Evolutionary conservation across 164 flowering plant species (phyloP).

Genomic region (Pachysandra terminalis): DNA sequence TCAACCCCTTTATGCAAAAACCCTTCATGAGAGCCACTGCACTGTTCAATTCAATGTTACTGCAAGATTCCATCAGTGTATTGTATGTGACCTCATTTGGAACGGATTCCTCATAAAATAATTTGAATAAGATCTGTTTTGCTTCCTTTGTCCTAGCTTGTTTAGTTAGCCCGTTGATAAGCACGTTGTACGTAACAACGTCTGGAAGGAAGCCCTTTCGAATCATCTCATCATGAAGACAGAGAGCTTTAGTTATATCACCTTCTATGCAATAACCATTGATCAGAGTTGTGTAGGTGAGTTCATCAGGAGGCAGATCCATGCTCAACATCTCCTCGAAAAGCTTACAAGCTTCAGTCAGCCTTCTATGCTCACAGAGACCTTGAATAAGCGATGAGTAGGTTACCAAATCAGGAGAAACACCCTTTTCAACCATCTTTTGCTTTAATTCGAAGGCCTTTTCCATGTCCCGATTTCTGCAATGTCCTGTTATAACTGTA

Average conservation of each 20-base stretch:
- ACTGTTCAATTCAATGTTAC: constrained; percentile 43
- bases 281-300: constrained; percentile 72
- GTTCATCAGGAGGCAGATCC: constrained; percentile 66
- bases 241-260: constrained; percentile 50
- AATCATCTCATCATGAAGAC: constrained; percentile 74
- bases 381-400: constrained; percentile 80
- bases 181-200: constrained; percentile 79
- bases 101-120: constrained; percentile 59
- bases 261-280: constrained; percentile 73
- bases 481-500: constrained; percentile 65
- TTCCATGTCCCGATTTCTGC: constrained; percentile 46
- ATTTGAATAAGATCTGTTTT: constrained; percentile 55
- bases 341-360: constrained; percentile 60
- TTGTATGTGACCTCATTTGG: constrained; percentile 61
- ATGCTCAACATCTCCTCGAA: constrained; percentile 61
- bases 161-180: constrained; percentile 74
- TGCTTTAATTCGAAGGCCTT: constrained; percentile 53
- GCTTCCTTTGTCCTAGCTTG: constrained; percentile 80
- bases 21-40: constrained; percentile 68
- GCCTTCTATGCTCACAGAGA: constrained; percentile 56
- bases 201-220: constrained; percentile 70
- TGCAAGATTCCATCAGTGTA: constrained; percentile 58
- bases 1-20: constrained; percentile 85
- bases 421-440: constrained; percentile 62
- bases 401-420: constrained; percentile 57